Conservation (phyloP, 2,329 filamentous ascomycete species). For the Penicillium sp. region DNA sequence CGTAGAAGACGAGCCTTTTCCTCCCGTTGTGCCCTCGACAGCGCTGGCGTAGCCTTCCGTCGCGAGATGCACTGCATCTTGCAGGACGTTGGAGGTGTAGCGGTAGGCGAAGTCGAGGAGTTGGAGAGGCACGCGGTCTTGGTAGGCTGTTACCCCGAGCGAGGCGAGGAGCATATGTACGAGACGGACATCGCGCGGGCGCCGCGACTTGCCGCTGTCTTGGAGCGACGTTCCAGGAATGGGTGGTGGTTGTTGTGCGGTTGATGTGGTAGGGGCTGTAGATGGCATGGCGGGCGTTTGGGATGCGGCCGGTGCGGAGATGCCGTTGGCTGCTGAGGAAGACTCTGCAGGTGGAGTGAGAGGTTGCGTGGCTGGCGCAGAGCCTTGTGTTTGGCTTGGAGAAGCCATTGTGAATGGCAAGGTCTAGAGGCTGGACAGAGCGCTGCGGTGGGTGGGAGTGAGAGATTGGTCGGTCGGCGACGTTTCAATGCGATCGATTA, state of each 20-base stretch:
- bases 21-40: constrained; percentile 25
- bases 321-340: constrained; percentile 25
- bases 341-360: constrained; percentile 46
- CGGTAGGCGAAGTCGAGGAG: constrained; percentile 54
- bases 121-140: constrained; percentile 53
- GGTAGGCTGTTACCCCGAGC: constrained; percentile 50
- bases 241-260: constrained; percentile 33
- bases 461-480: not conserved
- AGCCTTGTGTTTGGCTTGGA: constrained; percentile 32
- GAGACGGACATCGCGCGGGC: constrained; percentile 50
- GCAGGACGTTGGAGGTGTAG: constrained; percentile 53
- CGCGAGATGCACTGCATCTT: constrained; percentile 52
- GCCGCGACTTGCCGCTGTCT: constrained; percentile 47
- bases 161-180: constrained; percentile 52
- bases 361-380: constrained; percentile 36
- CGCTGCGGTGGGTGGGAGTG: constrained; percentile 2
- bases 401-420: constrained; percentile 32
- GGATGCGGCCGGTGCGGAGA: constrained; percentile 20
- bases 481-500: constrained; percentile 1
- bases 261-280: constrained; percentile 21
- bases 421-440: not conserved
- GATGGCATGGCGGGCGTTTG: constrained; percentile 14
- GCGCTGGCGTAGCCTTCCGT: constrained; percentile 51
- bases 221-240: constrained; percentile 45
- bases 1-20: constrained; percentile 31